phyloP scores from a whole-genome alignment of 192 early-diverging fungal species.

The Phycomyces blakesleeanus region DNA sequence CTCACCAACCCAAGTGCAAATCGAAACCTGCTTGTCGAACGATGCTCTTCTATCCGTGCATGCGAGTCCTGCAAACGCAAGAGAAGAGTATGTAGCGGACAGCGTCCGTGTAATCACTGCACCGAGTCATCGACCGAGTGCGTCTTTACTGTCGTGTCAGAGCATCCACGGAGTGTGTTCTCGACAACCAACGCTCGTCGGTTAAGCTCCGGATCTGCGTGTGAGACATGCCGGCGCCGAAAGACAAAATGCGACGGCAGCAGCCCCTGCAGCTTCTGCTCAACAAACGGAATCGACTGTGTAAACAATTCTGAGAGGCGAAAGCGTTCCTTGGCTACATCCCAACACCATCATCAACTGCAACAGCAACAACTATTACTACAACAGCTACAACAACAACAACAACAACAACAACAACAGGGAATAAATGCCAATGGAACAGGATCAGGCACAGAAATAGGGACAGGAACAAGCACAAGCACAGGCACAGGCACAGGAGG shows the following conservation, averaged over 20 bases:
- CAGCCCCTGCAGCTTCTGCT: slow-evolving; percentile 35
- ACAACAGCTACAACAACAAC: too few species aligned
- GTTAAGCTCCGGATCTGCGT: slow-evolving; percentile 34
- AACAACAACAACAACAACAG: too few species aligned
- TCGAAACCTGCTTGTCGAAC: slow-evolving; percentile 30
- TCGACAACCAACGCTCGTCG: slow-evolving; percentile 29
- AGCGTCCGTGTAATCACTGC: slow-evolving; percentile 28
- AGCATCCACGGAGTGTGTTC: slow-evolving; percentile 32
- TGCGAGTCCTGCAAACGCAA: slow-evolving; percentile 32
- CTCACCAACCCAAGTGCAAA: slow-evolving; percentile 12
- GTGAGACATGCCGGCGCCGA: slow-evolving; percentile 37
- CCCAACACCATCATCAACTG: too few species aligned
- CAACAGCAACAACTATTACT: too few species aligned
- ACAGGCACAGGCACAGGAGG: too few species aligned
- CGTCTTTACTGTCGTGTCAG: slow-evolving; percentile 28
- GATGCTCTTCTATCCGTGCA: slow-evolving; percentile 26
- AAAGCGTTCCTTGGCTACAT: slow-evolving; percentile 17
- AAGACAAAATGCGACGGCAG: slow-evolving; percentile 43
- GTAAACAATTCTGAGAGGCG: slow-evolving; percentile 36
- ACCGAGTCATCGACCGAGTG: slow-evolving; percentile 15
- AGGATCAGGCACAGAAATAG: too few species aligned
- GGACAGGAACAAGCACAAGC: too few species aligned
- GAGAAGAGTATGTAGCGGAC: slow-evolving; percentile 27
- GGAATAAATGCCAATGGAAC: too few species aligned
- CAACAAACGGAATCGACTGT: slow-evolving; percentile 29